Evolutionary conservation across 148 eudicot species (phyloP).

Genomic region (Suaeda aralocaspica): DNA sequence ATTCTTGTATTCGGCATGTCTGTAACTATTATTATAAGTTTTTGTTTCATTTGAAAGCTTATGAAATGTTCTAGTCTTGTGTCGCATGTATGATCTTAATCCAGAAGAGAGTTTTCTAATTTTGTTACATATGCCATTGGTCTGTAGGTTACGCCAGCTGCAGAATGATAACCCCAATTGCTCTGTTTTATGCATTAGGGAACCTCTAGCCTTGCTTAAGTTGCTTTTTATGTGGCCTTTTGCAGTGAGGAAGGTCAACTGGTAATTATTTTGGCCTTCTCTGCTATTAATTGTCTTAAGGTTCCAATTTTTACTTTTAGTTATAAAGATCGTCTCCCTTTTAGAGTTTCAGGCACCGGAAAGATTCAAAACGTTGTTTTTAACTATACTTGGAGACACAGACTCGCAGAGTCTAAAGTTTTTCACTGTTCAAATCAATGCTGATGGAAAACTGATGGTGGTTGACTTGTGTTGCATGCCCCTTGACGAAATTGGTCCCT

Average conservation of each 20-base stretch:
- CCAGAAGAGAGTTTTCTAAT: no score
- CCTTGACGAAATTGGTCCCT: slow-evolving; percentile 54
- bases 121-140: no score
- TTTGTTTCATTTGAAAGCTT: no score
- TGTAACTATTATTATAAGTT: no score
- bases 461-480: slow-evolving; percentile 43
- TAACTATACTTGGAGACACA: slow-evolving; percentile 83
- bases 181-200: slow-evolving; percentile 57
- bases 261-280: neutral
- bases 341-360: slow-evolving; percentile 76
- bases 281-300: slow-evolving; percentile 11
- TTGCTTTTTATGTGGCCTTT: slow-evolving; percentile 93
- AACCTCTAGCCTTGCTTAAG: no score
- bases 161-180: slow-evolving; percentile 80
- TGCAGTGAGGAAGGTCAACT: slow-evolving; percentile 94
- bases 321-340: slow-evolving; percentile 81
- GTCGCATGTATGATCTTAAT: no score
- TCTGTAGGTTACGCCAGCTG: no score
- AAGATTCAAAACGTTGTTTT: slow-evolving; percentile 71
- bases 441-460: slow-evolving; percentile 57
- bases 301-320: slow-evolving; percentile 30
- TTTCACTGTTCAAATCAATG: slow-evolving; percentile 94
- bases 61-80: no score
- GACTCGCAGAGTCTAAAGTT: slow-evolving; percentile 96
- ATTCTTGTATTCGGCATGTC: no score